Evolutionary conservation across 208 protist genomes (phyloP), one percentile per base, ranked within the genome.

Genomic region (Trypanosoma conorhini): DNA sequence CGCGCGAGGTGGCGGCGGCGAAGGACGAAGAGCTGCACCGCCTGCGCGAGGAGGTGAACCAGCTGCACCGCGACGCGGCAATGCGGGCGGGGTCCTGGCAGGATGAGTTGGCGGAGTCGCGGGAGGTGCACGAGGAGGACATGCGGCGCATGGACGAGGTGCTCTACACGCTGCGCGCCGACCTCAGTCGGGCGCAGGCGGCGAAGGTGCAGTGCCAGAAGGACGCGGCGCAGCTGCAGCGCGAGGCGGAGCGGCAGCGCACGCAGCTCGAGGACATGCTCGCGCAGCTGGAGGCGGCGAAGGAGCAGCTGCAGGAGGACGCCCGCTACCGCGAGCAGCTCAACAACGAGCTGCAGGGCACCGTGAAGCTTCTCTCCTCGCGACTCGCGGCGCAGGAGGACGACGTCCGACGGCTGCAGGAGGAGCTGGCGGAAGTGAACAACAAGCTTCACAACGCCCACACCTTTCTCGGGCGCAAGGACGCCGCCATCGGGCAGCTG

Each of bases 321-420:
- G 76, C 74, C 22, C 75, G 81, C 56, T 86, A 89, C 66, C 67
- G 84, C 5, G 88, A 96, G 62, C 82, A 92, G 76, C 73, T 94
- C 19, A 86, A 88, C 54, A 81, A 80, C 51, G 88, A 96, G 71
- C 66, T 96, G 61, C 88, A 96, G 65, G 86, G 91, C 30, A 96
- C 91, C 3, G 84, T 94, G 66, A 77, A 84, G 17, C 76, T 96
- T 33, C 84, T 96, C n/a, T 82, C 84, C 55, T 76, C 86, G 10
- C 85, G 87, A 24, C 76, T 96, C 42, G 61, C 74, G 40, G 66
- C 86, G n/a, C 77, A 86, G 63, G 91, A 96, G 56, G 86, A 94
- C 46, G 91, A 96, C 51, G 68, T 76, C 26, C 76, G 81, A 51
- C 82, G 82, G n/a, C 42, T 91, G 52, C 84, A 94, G 56, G 86